A percentile compares a stretch with the other conserved stretches of the same genome.
Evolutionary conservation across 2,329 filamentous ascomycete species (phyloP).

Genomic region (Penicillium vulpinum): DNA sequence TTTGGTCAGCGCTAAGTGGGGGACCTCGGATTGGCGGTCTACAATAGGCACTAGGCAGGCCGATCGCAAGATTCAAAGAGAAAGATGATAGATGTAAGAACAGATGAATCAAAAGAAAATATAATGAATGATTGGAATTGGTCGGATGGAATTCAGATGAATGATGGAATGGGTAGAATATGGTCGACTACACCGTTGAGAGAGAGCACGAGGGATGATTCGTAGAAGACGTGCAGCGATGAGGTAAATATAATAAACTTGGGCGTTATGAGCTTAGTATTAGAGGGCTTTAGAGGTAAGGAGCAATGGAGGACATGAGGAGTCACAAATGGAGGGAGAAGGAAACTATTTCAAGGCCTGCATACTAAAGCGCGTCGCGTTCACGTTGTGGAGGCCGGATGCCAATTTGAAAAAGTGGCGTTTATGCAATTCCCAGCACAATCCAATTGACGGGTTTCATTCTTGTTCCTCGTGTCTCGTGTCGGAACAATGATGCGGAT

Average conservation of each 20-base stretch:
- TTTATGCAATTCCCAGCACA: conserved; percentile 8
- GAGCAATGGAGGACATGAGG: conserved; percentile 2
- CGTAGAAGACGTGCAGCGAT: neutral
- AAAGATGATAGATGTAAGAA: neutral
- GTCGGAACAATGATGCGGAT: conserved; percentile 1
- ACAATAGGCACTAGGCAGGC: conserved; percentile 4
- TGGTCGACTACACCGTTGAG: neutral
- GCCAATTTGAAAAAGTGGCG: conserved; percentile 5
- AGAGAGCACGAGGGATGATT: conserved; percentile 7
- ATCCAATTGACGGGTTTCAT: conserved; percentile 10
- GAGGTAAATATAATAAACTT: conserved; percentile 9
- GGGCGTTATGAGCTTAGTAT: conserved; percentile 1
- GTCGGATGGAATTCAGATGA: conserved; percentile 1
- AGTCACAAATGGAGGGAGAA: conserved; percentile 12
- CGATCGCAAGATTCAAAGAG: conserved; percentile 5
- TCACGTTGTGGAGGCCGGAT: conserved; percentile 12
- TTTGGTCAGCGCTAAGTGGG: conserved; percentile 31
- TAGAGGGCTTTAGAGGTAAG: conserved; percentile 6
- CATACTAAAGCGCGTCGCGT: conserved; percentile 23
- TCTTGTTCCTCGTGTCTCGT: neutral
- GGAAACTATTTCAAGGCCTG: conserved; percentile 22
- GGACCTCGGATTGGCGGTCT: conserved; percentile 26
- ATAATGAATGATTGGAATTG: conserved; percentile 7
- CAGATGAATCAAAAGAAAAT: neutral
- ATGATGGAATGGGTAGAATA: conserved; percentile 7